These are phyloP conservation scores for Golubevia pallescens DNA, from an alignment of 1,284 basidiomycete species.

Conservation along the genomic window DNA sequence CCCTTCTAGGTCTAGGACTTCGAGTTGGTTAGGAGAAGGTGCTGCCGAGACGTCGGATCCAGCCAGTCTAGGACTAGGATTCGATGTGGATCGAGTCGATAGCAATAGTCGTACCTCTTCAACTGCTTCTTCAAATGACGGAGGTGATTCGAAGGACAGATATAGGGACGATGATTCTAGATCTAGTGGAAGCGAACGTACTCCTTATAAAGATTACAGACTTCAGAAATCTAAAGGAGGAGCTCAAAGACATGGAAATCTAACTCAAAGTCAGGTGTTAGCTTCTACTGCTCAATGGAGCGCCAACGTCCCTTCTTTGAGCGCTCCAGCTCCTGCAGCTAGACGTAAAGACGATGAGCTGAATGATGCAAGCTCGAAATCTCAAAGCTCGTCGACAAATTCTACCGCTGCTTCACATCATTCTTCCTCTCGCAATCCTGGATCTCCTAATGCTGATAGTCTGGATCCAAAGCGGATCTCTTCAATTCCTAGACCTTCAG, in stretches of 20 bases:
- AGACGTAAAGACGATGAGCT: slow-evolving; percentile 11
- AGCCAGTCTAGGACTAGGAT: slow-evolving; percentile 15
- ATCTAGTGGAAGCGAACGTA: slow-evolving; percentile 5
- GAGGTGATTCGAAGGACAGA: neutral
- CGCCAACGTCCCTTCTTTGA: slow-evolving; percentile 23
- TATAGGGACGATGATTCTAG: neutral
- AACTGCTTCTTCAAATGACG: neutral
- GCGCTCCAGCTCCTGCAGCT: slow-evolving; percentile 28
- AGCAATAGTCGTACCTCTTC: neutral
- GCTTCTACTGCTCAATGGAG: slow-evolving; percentile 22
- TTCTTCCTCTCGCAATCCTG: neutral
- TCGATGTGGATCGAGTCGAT: slow-evolving; percentile 6
- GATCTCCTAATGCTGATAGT: neutral
- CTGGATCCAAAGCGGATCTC: too few species aligned
- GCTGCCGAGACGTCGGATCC: slow-evolving; percentile 8
- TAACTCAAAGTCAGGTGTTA: slow-evolving; percentile 6
- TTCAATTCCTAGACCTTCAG: too few species aligned
- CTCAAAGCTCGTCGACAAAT: neutral
- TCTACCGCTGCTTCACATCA: neutral
- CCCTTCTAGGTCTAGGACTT: neutral
- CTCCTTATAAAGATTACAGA: slow-evolving; percentile 11
- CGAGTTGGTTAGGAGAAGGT: slow-evolving; percentile 6
- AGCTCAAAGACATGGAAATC: neutral
- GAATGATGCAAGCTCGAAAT: neutral
- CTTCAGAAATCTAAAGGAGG: slow-evolving; percentile 1